A percentile compares a stretch with the other conserved stretches of the same genome.
Evolutionary conservation across 371 early-diverging fungal species (phyloP).

Genomic region (Mortierella sp.): DNA sequence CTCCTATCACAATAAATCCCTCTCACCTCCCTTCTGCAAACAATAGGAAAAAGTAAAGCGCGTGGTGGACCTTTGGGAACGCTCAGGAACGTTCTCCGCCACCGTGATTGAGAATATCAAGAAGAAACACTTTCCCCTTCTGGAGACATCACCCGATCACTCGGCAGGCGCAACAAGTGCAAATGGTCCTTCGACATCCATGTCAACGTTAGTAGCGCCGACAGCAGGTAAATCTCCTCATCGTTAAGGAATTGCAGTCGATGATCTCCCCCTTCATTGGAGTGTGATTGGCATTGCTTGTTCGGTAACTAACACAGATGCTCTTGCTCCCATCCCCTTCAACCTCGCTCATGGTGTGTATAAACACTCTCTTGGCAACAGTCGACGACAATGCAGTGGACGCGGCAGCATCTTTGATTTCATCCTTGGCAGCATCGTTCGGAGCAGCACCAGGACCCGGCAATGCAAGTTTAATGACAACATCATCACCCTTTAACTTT

Average conservation of each 20-base stretch:
- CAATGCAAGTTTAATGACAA: slow-evolving; percentile 1
- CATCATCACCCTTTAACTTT: slow-evolving; percentile 1
- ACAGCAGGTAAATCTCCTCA: slow-evolving; percentile 20
- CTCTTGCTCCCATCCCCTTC: too few relatives aligned
- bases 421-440: slow-evolving; percentile 33
- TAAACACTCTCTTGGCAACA: slow-evolving; percentile 4
- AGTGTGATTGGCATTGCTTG: too few relatives aligned
- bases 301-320: too few relatives aligned
- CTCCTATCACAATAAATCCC: not conserved
- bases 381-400: slow-evolving; percentile 8
- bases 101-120: slow-evolving; percentile 54
- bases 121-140: slow-evolving; percentile 44
- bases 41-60: slow-evolving; percentile 71
- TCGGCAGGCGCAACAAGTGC: not conserved
- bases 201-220: not conserved
- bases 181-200: too few relatives aligned
- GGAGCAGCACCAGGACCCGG: slow-evolving; percentile 21
- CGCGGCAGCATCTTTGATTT: slow-evolving; percentile 27
- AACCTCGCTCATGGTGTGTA: too few relatives aligned
- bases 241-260: too few relatives aligned
- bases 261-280: too few relatives aligned
- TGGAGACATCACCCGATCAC: slow-evolving; percentile 25
- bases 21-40: not conserved
- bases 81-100: slow-evolving; percentile 58
- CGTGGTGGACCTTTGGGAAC: slow-evolving; percentile 67